Evolutionary conservation across 2,329 filamentous ascomycete genomes (phyloP), one percentile per base, ranked within the genome.

Genomic region (Fusarium oxysporum): DNA sequence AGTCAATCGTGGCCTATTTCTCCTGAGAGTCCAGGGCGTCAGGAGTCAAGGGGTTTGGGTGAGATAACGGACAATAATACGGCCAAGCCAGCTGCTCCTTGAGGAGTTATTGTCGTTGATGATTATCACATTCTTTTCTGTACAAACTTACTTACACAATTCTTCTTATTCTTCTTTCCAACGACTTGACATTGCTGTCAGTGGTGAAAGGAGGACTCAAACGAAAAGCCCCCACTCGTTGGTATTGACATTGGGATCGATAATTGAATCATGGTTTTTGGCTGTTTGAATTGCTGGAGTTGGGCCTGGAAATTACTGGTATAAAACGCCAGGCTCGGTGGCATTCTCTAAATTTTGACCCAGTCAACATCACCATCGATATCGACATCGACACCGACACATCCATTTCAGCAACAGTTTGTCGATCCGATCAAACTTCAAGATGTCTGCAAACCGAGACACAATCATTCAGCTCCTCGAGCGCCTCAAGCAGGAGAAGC

Each of bases 1-100:
- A 68, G 54, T 25, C 30, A 58, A 19, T 54, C 59, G 25, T 57
- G 61, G 70, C 66, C 66, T 4, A 70, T 62, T 23, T 63, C 54
- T 10, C 54, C 60, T 19, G 66, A 62, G 9, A 64, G 40, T n/a
- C 48, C 53, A 19, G 17, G 16, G 8, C n/a, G 43, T 19, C 23
- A 43, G 33, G 37, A 47, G 59, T 32, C 35, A 17, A 37, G 40
- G 23, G 35, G 35, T 41, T 21, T 54, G 32, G 62, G 54, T 13
- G 58, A 53, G 21, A 23, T 53, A 25, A 32, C n/a, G 47, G 45
- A 38, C 33, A 44, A 33, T 21, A 43, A 25, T 14, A 23, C 11
- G 14, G 28, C 47, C n/a, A 68, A 50, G 8, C 65, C 51, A 16
- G 16, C 45, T 17, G 23, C 45, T 53, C 32, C 40, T 30, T 53